phyloP scores from a whole-genome alignment of 179 eudicot genomes.

The Pouteria campechiana region DNA sequence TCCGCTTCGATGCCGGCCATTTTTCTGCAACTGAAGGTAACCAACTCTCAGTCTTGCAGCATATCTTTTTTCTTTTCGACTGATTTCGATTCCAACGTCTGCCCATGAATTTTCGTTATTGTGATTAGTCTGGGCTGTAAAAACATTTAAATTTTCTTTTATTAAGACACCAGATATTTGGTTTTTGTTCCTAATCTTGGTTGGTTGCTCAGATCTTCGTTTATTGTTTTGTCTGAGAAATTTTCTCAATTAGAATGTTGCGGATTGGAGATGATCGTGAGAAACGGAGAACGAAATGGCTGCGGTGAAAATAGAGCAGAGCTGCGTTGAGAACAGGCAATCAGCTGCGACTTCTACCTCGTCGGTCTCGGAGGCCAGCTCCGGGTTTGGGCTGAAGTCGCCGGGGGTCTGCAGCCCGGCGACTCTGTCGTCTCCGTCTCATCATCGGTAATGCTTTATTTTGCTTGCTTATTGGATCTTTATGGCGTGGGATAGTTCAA shows the following conservation, averaged over 20 bases:
- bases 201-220: conserved; percentile 2
- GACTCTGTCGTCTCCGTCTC: conserved; percentile 45
- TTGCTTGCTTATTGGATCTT: too few relatives aligned
- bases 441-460: conserved; percentile 43
- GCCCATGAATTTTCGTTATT: conserved; percentile 1
- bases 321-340: conserved; percentile 72
- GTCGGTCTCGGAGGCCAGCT: conserved; percentile 60
- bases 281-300: conserved; percentile 54
- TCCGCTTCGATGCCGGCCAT: conserved; percentile 15
- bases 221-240: not conserved
- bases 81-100: not conserved
- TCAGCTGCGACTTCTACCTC: conserved; percentile 63
- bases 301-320: conserved; percentile 37
- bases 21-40: conserved; percentile 8
- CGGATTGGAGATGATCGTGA: conserved; percentile 9
- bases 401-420: conserved; percentile 58
- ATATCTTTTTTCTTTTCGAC: not conserved
- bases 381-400: conserved; percentile 49
- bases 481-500: too few relatives aligned
- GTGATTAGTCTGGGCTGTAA: too few relatives aligned
- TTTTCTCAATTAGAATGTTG: conserved; percentile 16
- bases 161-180: not conserved
- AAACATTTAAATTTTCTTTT: not conserved
- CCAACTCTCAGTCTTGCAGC: conserved; percentile 4
- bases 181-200: not conserved